Conservation (phyloP, 2,329 filamentous ascomycete species). For the Juglanconis sp. region DNA sequence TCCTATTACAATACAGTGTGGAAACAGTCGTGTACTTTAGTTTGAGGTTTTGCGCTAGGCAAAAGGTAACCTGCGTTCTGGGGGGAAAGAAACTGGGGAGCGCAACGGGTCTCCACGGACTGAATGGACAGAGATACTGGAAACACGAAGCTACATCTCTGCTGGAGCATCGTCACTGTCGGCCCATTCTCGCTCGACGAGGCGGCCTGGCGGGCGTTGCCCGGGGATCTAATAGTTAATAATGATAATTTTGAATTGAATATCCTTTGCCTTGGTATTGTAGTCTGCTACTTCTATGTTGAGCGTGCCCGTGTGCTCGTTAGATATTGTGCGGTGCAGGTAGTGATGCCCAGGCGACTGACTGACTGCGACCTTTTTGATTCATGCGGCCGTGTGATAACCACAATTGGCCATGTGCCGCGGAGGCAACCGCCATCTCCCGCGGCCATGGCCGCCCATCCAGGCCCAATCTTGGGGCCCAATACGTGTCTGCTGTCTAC, state of each 20-base stretch:
- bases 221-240: conserved; percentile 19
- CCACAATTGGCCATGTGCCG: no score
- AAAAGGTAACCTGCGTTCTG: conserved; percentile 2
- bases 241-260: conserved; percentile 12
- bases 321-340: no score
- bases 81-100: neutral
- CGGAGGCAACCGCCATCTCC: no score
- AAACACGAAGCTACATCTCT: neutral
- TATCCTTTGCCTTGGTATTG: neutral
- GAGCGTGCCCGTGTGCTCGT: no score
- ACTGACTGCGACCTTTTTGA: no score
- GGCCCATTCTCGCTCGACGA: no score
- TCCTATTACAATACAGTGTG: neutral
- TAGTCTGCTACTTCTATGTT: no score
- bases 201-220: neutral
- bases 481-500: no score
- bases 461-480: no score
- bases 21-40: neutral
- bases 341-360: no score
- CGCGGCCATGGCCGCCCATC: no score
- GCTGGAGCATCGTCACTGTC: neutral
- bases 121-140: neutral
- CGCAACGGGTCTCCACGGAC: neutral
- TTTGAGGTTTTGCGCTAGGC: conserved; percentile 1
- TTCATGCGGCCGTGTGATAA: no score